Evolutionary conservation across 148 eudicot species (phyloP).

Genomic region (Rhododendron griersonianum): DNA sequence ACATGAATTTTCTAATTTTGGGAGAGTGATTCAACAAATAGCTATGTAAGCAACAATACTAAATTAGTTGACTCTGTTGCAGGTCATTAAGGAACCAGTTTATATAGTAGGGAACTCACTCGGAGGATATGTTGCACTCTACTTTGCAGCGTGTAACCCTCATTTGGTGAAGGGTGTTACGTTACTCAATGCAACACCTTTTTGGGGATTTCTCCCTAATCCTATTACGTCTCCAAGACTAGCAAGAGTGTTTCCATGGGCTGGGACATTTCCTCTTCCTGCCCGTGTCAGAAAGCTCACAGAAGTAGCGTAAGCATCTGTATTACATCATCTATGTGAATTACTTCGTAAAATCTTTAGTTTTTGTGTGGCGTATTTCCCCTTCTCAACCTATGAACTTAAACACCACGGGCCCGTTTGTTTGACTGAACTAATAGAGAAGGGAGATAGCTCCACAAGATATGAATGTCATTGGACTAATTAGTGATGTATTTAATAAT

Average conservation of each 20-base stretch:
- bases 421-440: neutral
- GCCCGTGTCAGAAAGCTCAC: slow-evolving; percentile 54
- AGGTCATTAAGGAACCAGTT: slow-evolving; percentile 94
- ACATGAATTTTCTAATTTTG: neutral
- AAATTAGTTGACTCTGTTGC: slow-evolving; percentile 19
- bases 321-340: slow-evolving; percentile 12
- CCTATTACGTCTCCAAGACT: slow-evolving; percentile 67
- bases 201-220: slow-evolving; percentile 97
- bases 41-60: neutral
- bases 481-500: neutral
- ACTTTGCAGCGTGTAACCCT: slow-evolving; percentile 74
- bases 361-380: neutral
- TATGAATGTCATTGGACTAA: neutral
- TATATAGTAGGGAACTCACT: slow-evolving; percentile 92
- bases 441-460: neutral
- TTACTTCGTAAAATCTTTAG: neutral
- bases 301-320: slow-evolving; percentile 54
- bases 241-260: slow-evolving; percentile 73
- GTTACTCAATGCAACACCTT: slow-evolving; percentile 90
- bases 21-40: neutral
- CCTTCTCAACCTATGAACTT: neutral
- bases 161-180: slow-evolving; percentile 85
- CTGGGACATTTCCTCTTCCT: slow-evolving; percentile 95
- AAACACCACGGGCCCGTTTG: neutral
- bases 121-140: slow-evolving; percentile 90